These are phyloP conservation scores for Endoconidiophora polonica DNA, from an alignment of 2,329 filamentous ascomycete genomes.

Conservation along the genomic window DNA sequence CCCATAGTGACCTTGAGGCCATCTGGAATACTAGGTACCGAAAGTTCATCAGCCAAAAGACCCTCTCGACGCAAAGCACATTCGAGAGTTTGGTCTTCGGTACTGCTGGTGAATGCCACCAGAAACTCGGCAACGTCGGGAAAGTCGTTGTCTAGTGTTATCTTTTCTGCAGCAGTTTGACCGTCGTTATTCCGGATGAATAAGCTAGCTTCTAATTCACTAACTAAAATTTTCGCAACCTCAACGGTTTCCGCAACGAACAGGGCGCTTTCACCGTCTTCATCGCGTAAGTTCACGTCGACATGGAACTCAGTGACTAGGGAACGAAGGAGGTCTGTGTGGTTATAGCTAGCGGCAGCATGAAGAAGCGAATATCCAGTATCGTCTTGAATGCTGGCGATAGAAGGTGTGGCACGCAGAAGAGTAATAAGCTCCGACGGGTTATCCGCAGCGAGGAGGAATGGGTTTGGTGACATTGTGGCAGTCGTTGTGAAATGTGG, in stretches of 20 bases:
- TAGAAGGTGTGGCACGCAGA: slow-evolving; percentile 54
- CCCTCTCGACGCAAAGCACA: slow-evolving; percentile 16
- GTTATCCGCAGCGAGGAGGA: slow-evolving; percentile 69
- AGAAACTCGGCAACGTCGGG: slow-evolving; percentile 62
- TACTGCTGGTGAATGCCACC: slow-evolving; percentile 15
- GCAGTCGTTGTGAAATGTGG: not conserved
- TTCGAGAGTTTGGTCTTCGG: slow-evolving; percentile 12
- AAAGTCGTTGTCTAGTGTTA: slow-evolving; percentile 62
- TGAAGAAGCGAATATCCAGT: slow-evolving; percentile 92
- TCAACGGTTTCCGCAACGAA: slow-evolving; percentile 77
- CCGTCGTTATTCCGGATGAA: slow-evolving; percentile 54
- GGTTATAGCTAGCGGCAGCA: slow-evolving; percentile 83
- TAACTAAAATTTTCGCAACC: slow-evolving; percentile 62
- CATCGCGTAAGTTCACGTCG: slow-evolving; percentile 65
- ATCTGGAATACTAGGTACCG: slow-evolving; percentile 33
- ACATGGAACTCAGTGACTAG: slow-evolving; percentile 64
- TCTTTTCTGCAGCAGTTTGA: slow-evolving; percentile 64
- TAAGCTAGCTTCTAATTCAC: slow-evolving; percentile 61
- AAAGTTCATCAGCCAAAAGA: slow-evolving; percentile 17
- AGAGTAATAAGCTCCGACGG: slow-evolving; percentile 56
- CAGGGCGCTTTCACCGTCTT: slow-evolving; percentile 85
- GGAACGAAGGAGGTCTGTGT: slow-evolving; percentile 59
- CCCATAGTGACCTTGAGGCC: slow-evolving; percentile 66
- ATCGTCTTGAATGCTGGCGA: slow-evolving; percentile 68
- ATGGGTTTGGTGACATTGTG: slow-evolving; percentile 42